Conservation (phyloP, 2,329 filamentous ascomycete species). For the Pseudocercospora crystallina region DNA sequence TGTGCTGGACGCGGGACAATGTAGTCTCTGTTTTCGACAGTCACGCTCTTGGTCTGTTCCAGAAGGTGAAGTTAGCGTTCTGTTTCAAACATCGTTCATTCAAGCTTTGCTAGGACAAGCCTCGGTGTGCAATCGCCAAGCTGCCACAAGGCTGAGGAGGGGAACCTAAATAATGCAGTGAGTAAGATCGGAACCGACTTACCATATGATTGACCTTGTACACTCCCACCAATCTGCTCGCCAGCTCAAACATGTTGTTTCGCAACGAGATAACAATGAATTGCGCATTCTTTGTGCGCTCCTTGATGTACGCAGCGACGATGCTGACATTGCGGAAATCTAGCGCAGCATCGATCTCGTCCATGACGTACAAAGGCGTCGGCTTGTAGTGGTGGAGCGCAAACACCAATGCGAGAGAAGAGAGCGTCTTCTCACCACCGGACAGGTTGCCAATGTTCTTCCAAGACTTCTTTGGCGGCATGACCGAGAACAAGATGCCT, state of each 20-base stretch:
- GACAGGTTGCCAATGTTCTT: constrained; percentile 97
- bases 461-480: constrained; percentile 99
- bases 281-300: constrained; percentile 97
- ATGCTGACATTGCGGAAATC: constrained; percentile 98
- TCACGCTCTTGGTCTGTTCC: constrained; percentile 53
- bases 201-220: constrained; percentile 99
- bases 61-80: background rate
- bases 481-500: constrained; percentile 94
- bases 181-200: constrained; percentile 26
- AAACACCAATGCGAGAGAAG: constrained; percentile 92
- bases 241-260: constrained; percentile 99
- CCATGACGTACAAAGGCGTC: constrained; percentile 97
- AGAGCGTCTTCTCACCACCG: constrained; percentile 96
- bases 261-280: constrained; percentile 97
- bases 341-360: constrained; percentile 96
- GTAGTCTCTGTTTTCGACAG: constrained; percentile 54
- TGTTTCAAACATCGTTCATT: too few species aligned
- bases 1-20: constrained; percentile 27
- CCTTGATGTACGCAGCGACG: constrained; percentile 98
- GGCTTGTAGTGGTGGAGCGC: constrained; percentile 97
- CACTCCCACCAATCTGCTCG: constrained; percentile 89
- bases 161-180: too few species aligned
- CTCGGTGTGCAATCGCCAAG: too few species aligned
- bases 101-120: too few species aligned
- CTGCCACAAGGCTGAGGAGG: too few species aligned